A percentile compares a stretch with the other conserved stretches of the same genome.
Evolutionary conservation across 371 early-diverging fungal genomes (phyloP).

Genomic region (Lichtheimia hyalospora): DNA sequence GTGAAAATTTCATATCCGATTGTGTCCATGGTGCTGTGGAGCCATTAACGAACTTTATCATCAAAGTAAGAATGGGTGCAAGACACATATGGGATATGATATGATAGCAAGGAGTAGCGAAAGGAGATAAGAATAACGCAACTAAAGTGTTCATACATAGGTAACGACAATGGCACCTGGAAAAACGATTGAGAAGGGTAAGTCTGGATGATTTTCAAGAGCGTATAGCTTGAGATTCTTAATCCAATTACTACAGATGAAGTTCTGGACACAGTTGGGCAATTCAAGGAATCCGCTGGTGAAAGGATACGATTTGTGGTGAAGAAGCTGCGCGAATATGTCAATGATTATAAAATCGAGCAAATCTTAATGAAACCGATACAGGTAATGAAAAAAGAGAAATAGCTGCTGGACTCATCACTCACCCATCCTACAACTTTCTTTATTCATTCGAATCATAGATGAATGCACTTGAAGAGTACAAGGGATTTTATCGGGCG

Average conservation of each 20-base stretch:
- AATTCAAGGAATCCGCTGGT: slow-evolving; percentile 58
- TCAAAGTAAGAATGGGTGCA: slow-evolving; percentile 52
- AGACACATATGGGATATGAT: too few species aligned
- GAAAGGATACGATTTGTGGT: slow-evolving; percentile 57
- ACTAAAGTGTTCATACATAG: not conserved
- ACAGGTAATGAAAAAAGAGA: slow-evolving; percentile 44
- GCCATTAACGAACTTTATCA: slow-evolving; percentile 66
- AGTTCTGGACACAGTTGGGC: slow-evolving; percentile 20
- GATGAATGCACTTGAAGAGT: slow-evolving; percentile 69
- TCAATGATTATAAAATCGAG: slow-evolving; percentile 77
- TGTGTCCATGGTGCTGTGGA: slow-evolving; percentile 64
- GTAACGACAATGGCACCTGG: not conserved
- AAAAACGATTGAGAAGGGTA: not conserved
- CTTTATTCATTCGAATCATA: slow-evolving; percentile 19
- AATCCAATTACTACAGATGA: not conserved
- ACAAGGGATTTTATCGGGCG: slow-evolving; percentile 57
- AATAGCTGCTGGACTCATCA: not conserved
- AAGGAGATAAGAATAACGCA: not conserved
- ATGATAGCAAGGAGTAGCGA: not conserved
- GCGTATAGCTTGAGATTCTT: too few species aligned
- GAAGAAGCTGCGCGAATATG: slow-evolving; percentile 64
- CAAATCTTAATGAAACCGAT: slow-evolving; percentile 71
- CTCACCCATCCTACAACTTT: not conserved
- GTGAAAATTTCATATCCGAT: slow-evolving; percentile 76
- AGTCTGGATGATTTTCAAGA: slow-evolving; percentile 18